Base-by-base conservation (phyloP, 495 filamentous ascomycete genomes). In the Aspergillus kassunensis region DNA sequence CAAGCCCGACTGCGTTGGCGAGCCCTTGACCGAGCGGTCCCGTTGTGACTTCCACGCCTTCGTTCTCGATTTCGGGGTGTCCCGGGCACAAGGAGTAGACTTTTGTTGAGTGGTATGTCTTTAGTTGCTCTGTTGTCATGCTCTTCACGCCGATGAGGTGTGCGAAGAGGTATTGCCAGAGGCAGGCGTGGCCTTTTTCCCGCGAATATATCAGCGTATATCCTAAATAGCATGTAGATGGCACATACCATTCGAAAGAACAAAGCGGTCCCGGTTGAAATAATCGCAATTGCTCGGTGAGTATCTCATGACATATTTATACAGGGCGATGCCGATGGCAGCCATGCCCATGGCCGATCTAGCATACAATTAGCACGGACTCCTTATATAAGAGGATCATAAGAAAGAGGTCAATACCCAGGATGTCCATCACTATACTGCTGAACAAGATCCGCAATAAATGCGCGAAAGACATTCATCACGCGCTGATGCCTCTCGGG, bases 31-130 rank as follows among this genome's bases (percentile, higher is more conserved):
- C 81, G 15, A 84, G 66, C 0, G 81, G 81, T 0, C 81, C 80
- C 0, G 81, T 84, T 0, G 82, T 85, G 0, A 85, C 79, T 59
- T 84, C 82, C 42, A 85, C 76, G 10, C 79, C 82, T 12, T 33
- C 29, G 29, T 34, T 20, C 51, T 84, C 81, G 37, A 82, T 81
- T 55, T 85, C 81, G 0, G 81, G 82, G 48, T 85, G 81, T 0
- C 77, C 82, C n/a, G 34, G 76, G 82, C 24, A 9, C 24, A 27
- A 27, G 24, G 4, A 9, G 4, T 9, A 4, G 4, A 27, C 9
- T 4, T 9, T 9, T 9, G 24, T 27, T 27, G 4, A 27, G 24
- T 27, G 4, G 4, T 27, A 9, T 9, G 24, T 27, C 24, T 27
- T 27, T 9, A 27, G 24, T 9, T 27, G 4, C 4, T 4, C 24